A percentile compares a stretch with the other conserved stretches of the same genome.
These are phyloP conservation scores for Boechera divaricarpa DNA, from an alignment of 345 rosid species.

Conservation along the genomic window DNA sequence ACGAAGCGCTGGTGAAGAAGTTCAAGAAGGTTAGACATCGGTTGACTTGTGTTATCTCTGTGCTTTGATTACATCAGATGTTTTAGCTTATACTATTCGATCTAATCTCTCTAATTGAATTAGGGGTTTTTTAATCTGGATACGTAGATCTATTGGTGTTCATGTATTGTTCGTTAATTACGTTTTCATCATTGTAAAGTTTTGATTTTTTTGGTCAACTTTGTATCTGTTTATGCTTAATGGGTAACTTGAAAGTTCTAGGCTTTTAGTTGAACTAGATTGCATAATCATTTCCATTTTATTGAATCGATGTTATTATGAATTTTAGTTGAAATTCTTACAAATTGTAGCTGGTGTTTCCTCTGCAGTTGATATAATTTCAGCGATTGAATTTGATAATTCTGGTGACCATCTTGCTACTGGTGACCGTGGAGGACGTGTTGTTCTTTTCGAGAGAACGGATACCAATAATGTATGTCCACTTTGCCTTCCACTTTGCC, in stretches of 20 bases:
- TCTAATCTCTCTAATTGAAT: constrained; percentile 25
- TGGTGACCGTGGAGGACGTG: constrained; percentile 97
- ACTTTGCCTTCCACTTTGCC: constrained; percentile 24
- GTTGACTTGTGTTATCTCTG: constrained; percentile 9
- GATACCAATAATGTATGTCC: constrained; percentile 69
- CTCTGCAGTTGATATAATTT: constrained; percentile 85
- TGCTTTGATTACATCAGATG: background rate
- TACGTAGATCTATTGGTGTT: constrained; percentile 29
- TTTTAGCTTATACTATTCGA: constrained; percentile 25
- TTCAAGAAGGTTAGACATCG: constrained; percentile 73
- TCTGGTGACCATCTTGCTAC: constrained; percentile 87
- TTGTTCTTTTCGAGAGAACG: constrained; percentile 90
- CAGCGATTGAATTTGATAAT: constrained; percentile 88
- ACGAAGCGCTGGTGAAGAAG: constrained; percentile 95
- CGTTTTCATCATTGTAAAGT: constrained; percentile 10
- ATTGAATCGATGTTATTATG: constrained; percentile 1
- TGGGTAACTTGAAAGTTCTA: background rate
- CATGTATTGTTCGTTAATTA: constrained; percentile 4
- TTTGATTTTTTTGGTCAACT: constrained; percentile 20
- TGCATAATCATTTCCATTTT: background rate
- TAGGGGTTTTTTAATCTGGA: constrained; percentile 34
- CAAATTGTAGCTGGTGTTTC: constrained; percentile 38
- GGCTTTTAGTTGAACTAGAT: constrained; percentile 6
- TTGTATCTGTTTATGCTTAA: constrained; percentile 10
- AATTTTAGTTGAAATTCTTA: constrained; percentile 20